A percentile compares a stretch with the other conserved stretches of the same genome.
Evolutionary conservation across 176 grass and related monocot species (phyloP).

Genomic region (Avena sativa): DNA sequence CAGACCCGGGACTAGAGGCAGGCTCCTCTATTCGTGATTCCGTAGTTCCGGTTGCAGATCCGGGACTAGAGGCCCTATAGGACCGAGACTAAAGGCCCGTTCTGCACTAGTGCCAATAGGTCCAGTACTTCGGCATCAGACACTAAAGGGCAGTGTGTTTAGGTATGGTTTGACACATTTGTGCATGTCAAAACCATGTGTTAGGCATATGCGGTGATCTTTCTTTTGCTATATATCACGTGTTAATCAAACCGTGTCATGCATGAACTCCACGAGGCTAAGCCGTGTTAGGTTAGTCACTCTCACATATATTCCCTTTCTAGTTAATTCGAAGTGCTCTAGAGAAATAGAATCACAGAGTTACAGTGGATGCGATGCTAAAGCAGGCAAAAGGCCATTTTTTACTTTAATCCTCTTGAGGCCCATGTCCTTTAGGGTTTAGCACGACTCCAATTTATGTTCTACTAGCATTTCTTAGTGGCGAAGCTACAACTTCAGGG

Average conservation of each 20-base stretch:
- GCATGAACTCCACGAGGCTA: constrained; percentile 41
- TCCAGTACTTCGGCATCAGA: too few relatives aligned
- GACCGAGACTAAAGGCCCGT: too few relatives aligned
- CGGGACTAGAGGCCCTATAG: too few relatives aligned
- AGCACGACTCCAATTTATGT: not conserved
- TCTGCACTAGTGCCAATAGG: too few relatives aligned
- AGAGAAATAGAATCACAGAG: not conserved
- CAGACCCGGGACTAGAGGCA: too few relatives aligned
- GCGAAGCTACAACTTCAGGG: constrained; percentile 46
- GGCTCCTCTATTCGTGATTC: too few relatives aligned
- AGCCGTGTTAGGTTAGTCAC: constrained; percentile 2
- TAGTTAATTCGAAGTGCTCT: constrained; percentile 19
- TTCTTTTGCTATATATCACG: not conserved
- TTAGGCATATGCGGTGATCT: not conserved
- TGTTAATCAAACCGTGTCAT: constrained; percentile 31
- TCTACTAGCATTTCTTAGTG: constrained; percentile 43
- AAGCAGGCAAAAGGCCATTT: not conserved
- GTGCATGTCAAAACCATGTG: constrained; percentile 31
- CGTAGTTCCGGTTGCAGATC: too few relatives aligned
- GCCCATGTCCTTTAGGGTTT: constrained; percentile 31
- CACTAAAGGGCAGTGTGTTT: too few relatives aligned
- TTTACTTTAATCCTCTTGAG: constrained; percentile 20
- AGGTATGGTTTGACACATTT: not conserved
- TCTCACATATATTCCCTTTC: constrained; percentile 1
- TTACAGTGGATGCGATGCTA: constrained; percentile 2